Evolutionary conservation across 768 basidiomycete genomes (phyloP).

Genomic region (Lactarius evosmus): DNA sequence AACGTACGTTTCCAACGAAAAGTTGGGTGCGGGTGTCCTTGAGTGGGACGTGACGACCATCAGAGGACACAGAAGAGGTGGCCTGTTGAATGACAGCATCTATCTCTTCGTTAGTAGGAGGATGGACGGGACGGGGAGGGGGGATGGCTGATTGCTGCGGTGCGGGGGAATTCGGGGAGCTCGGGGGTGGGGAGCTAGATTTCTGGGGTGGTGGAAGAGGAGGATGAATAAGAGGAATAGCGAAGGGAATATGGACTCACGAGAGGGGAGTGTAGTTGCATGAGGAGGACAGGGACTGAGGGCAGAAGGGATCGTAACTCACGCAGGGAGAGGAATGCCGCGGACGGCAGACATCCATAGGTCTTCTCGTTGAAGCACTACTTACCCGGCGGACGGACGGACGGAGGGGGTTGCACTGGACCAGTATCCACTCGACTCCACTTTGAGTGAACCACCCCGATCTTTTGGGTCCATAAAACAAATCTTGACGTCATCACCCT

Average conservation of each 20-base stretch:
- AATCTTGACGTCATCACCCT: slow-evolving; percentile 28
- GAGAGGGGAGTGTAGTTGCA: slow-evolving; percentile 21
- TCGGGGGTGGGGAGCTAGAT: slow-evolving; percentile 14
- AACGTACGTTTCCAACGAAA: slow-evolving; percentile 90
- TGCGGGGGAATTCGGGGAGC: slow-evolving; percentile 4
- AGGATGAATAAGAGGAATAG: slow-evolving; percentile 9
- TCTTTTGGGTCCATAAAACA: slow-evolving; percentile 10
- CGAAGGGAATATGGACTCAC: slow-evolving; percentile 5
- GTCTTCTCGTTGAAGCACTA: slow-evolving; percentile 2
- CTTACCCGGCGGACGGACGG: slow-evolving; percentile 14
- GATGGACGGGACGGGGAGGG: slow-evolving; percentile 22
- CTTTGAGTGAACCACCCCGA: slow-evolving; percentile 23
- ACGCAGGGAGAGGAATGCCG: slow-evolving; percentile 21
- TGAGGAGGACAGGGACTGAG: slow-evolving; percentile 16
- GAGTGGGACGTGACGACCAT: slow-evolving; percentile 46
- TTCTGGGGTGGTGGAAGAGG: slow-evolving; percentile 3
- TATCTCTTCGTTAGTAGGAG: slow-evolving; percentile 76
- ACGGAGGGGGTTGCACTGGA: slow-evolving; percentile 6
- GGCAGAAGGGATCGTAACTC: slow-evolving; percentile 13
- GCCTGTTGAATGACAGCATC: slow-evolving; percentile 91
- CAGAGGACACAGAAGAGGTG: slow-evolving; percentile 60
- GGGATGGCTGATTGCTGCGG: slow-evolving; percentile 8
- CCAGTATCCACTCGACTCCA: slow-evolving; percentile 24
- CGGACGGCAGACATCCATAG: slow-evolving; percentile 21
- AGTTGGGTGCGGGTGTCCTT: slow-evolving; percentile 92